Evolutionary conservation across 2,329 filamentous ascomycete species (phyloP), one percentile per base, ranked within the genome.

Genomic region (Trichoderma harzianum): DNA sequence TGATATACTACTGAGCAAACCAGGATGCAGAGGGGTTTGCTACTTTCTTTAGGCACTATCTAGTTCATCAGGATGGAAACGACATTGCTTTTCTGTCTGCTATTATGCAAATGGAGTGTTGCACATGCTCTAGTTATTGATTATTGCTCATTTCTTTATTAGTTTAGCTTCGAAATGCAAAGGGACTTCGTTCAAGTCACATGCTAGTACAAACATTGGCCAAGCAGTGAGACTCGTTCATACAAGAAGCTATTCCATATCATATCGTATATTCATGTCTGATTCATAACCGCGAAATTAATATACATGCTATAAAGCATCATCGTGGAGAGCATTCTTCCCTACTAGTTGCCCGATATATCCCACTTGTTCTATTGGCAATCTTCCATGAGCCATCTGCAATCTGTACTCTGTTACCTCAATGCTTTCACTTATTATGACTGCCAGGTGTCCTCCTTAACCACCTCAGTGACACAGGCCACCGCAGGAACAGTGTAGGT

Each of bases 391-490:
- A 18, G 8, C 43, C n/a, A 51, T 51, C 43, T 24, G n/a, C 47
- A 21, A 53, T 53, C 47, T 53, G n/a, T 12, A 24, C 11, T 51
- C n/a, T 53, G 47, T 24, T 1, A 3, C 21, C 11, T 24, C n/a
- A 53, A 3, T 7, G 10, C 11, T 11, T 30, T 14, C 16, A 55
- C 11, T 26, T 8, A 36, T 51, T 53, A 72, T 66, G 66, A 76
- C 70, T 80, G 79, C 80, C 80, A 82, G 32, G 26, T 74, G 30
- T 81, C 80, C 18, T 74, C 73, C 74, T 76, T 74, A 36, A 75
- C 75, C 3, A 74, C 78, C 26, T 74, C 74, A 11, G 76, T 78
- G 18, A 76, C 75, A 68, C 80, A 82, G 1, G 78, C 75, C 73
- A 75, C 76, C 39, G 55, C 55, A 57, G 79, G 79, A 16, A 81